phyloP scores from a whole-genome alignment of 1,139 yeast genomes.

The Candida sp. region DNA sequence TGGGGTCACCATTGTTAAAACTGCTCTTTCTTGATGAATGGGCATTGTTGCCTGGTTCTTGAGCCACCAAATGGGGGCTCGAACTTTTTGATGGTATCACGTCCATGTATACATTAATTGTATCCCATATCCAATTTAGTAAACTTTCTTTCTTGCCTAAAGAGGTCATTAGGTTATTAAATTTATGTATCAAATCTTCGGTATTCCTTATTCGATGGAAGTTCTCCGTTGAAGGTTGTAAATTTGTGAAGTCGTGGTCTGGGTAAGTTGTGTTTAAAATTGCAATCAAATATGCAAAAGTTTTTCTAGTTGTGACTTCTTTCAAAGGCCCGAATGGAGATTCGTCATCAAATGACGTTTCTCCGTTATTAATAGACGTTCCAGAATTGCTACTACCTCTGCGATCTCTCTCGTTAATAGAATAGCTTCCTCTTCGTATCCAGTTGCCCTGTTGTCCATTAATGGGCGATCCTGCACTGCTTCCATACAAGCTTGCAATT shows the following conservation, averaged over 20 bases:
- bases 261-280: slow-evolving; percentile 92
- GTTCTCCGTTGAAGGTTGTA: slow-evolving; percentile 83
- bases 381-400: slow-evolving; percentile 17
- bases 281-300: slow-evolving; percentile 88
- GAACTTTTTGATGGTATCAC: slow-evolving; percentile 37
- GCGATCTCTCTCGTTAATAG: slow-evolving; percentile 21
- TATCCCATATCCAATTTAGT: slow-evolving; percentile 80
- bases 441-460: slow-evolving; percentile 3
- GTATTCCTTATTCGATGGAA: slow-evolving; percentile 40
- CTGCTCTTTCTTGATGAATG: slow-evolving; percentile 25
- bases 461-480: slow-evolving; percentile 31
- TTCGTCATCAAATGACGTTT: slow-evolving; percentile 22
- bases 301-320: slow-evolving; percentile 77
- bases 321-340: slow-evolving; percentile 96
- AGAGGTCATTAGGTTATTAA: slow-evolving; percentile 77
- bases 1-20: slow-evolving; percentile 9
- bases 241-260: slow-evolving; percentile 86
- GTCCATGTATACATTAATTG: slow-evolving; percentile 81
- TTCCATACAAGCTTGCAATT: slow-evolving; percentile 31
- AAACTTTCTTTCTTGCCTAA: slow-evolving; percentile 61
- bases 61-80: slow-evolving; percentile 14
- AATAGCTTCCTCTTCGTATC: slow-evolving; percentile 18
- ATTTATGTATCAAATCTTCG: slow-evolving; percentile 63
- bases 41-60: slow-evolving; percentile 7
- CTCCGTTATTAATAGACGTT: slow-evolving; percentile 17